A percentile compares a stretch with the other conserved stretches of the same genome.
phyloP scores from a whole-genome alignment of 257 asterid genomes.

The Asclepias syriaca region DNA sequence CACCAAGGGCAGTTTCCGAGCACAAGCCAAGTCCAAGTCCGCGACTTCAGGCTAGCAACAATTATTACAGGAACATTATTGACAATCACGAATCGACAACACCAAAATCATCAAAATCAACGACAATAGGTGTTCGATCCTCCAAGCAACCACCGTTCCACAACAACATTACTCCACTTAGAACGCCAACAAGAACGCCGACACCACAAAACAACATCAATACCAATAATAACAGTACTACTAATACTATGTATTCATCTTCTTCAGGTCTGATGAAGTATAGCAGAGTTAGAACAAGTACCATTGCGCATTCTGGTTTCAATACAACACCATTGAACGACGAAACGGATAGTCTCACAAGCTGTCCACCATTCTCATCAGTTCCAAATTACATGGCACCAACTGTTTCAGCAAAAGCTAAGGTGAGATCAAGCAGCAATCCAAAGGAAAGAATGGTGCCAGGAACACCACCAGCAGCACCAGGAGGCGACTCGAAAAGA shows the following conservation, averaged over 20 bases:
- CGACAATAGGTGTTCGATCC: slow-evolving; percentile 47
- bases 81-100: slow-evolving; percentile 55
- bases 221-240: no score
- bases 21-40: slow-evolving; percentile 72
- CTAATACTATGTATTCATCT: background rate
- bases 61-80: slow-evolving; percentile 18
- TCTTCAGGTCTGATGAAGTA: slow-evolving; percentile 24
- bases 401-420: slow-evolving; percentile 81
- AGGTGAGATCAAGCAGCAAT: slow-evolving; percentile 61
- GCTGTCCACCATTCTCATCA: slow-evolving; percentile 89
- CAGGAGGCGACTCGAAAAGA: slow-evolving; percentile 48
- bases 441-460: slow-evolving; percentile 63
- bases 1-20: slow-evolving; percentile 55
- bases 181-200: slow-evolving; percentile 60
- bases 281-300: slow-evolving; percentile 41
- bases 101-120: slow-evolving; percentile 71
- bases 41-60: slow-evolving; percentile 28
- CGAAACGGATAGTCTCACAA: slow-evolving; percentile 66
- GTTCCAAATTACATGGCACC: slow-evolving; percentile 85
- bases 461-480: slow-evolving; percentile 36
- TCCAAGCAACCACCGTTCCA: slow-evolving; percentile 33
- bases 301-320: slow-evolving; percentile 23
- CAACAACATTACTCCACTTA: slow-evolving; percentile 36
- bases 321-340: slow-evolving; percentile 50
- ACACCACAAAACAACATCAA: slow-evolving; percentile 20